A percentile compares a stretch with the other conserved stretches of the same genome.
Evolutionary conservation across 1,284 basidiomycete genomes (phyloP).

Genomic region (Irpex sp.): DNA sequence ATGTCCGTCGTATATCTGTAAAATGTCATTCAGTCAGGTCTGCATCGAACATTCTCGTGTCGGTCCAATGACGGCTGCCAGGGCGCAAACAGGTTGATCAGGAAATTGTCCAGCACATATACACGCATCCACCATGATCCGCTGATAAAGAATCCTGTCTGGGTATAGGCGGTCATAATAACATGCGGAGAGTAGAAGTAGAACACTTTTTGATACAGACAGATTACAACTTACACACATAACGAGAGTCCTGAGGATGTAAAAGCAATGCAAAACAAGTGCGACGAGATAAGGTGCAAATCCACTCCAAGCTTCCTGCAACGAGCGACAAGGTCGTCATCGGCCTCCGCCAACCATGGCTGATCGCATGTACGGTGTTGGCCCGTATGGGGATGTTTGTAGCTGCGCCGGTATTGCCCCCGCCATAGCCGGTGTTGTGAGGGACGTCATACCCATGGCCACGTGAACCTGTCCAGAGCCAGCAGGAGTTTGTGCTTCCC

Average conservation of each 20-base stretch:
- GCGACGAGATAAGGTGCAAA: slow-evolving; percentile 13
- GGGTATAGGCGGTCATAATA: not conserved
- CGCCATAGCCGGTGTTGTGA: slow-evolving; percentile 39
- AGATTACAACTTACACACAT: slow-evolving; percentile 10
- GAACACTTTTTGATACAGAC: slow-evolving; percentile 8
- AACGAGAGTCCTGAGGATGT: slow-evolving; percentile 10
- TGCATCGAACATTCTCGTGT: not conserved
- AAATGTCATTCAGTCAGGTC: not conserved
- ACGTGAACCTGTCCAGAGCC: slow-evolving; percentile 37
- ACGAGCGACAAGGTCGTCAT: slow-evolving; percentile 27
- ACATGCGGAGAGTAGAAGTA: not conserved
- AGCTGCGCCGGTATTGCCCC: slow-evolving; percentile 37
- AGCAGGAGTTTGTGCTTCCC: slow-evolving; percentile 57
- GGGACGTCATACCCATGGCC: slow-evolving; percentile 41
- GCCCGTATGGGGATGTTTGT: slow-evolving; percentile 50
- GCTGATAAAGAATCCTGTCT: not conserved
- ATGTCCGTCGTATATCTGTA: not conserved
- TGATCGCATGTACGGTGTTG: slow-evolving; percentile 60
- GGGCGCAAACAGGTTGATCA: not conserved
- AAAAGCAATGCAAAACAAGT: slow-evolving; percentile 9
- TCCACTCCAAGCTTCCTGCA: slow-evolving; percentile 6
- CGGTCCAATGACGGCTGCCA: not conserved
- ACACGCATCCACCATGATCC: not conserved
- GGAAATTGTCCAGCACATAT: not conserved
- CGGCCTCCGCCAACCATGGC: slow-evolving; percentile 56